Evolutionary conservation across 768 basidiomycete genomes (phyloP).

Genomic region (Tricholoma terreum): DNA sequence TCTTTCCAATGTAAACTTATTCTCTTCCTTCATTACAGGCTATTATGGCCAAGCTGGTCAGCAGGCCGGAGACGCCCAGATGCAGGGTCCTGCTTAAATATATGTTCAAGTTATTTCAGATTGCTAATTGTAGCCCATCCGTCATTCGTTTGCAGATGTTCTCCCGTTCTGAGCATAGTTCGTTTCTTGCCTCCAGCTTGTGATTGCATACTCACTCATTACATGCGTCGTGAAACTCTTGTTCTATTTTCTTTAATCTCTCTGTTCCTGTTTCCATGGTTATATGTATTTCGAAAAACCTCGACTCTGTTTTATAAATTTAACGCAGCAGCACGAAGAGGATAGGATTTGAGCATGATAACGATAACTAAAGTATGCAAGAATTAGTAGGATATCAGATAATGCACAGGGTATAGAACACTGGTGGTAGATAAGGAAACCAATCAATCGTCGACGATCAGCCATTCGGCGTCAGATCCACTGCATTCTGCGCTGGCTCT

Average conservation of each 20-base stretch:
- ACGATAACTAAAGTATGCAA: not conserved
- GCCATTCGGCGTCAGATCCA: slow-evolving; percentile 92
- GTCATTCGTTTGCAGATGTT: slow-evolving; percentile 16
- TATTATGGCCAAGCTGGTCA: slow-evolving; percentile 75
- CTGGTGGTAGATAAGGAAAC: slow-evolving; percentile 3
- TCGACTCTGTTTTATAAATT: slow-evolving; percentile 4
- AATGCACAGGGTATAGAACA: slow-evolving; percentile 33
- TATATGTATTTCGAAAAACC: slow-evolving; percentile 24
- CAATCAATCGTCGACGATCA: slow-evolving; percentile 56
- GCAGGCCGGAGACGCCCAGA: slow-evolving; percentile 54
- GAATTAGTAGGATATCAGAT: slow-evolving; percentile 4
- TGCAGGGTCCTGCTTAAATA: slow-evolving; percentile 46
- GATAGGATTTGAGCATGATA: not conserved
- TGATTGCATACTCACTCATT: slow-evolving; percentile 15
- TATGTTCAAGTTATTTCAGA: slow-evolving; percentile 27
- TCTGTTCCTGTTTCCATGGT: slow-evolving; percentile 13
- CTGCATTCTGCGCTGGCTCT: slow-evolving; percentile 64
- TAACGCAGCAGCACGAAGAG: not conserved
- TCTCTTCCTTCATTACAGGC: slow-evolving; percentile 39
- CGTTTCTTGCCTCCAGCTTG: slow-evolving; percentile 6
- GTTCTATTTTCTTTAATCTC: slow-evolving; percentile 16
- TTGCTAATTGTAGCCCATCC: slow-evolving; percentile 30
- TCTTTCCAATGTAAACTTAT: not conserved
- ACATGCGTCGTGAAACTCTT: slow-evolving; percentile 15
- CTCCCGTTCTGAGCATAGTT: slow-evolving; percentile 14